A percentile compares a stretch with the other conserved stretches of the same genome.
phyloP scores from a whole-genome alignment of 2,329 filamentous ascomycete species.

The Penicillium capsulatum region DNA sequence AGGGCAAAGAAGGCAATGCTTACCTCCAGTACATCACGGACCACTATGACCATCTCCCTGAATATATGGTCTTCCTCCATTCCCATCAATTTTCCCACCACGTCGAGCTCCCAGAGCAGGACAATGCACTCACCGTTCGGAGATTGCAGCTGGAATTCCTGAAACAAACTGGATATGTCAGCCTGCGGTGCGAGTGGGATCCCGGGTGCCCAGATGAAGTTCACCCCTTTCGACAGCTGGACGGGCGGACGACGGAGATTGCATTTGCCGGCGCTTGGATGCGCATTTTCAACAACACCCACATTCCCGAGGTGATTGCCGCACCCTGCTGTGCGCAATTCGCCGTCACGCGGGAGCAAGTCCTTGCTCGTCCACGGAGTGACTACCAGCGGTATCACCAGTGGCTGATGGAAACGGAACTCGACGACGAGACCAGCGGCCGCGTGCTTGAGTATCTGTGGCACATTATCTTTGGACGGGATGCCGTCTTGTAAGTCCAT shows the following conservation, averaged over 20 bases:
- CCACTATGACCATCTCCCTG: slow-evolving; percentile 45
- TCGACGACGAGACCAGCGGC: slow-evolving; percentile 54
- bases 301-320: slow-evolving; percentile 49
- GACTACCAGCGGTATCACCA: slow-evolving; percentile 55
- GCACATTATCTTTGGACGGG: slow-evolving; percentile 53
- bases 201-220: slow-evolving; percentile 36
- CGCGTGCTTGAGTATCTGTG: slow-evolving; percentile 62
- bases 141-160: slow-evolving; percentile 49
- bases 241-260: slow-evolving; percentile 21
- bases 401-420: slow-evolving; percentile 55
- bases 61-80: slow-evolving; percentile 54
- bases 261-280: slow-evolving; percentile 29
- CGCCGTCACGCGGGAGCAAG: slow-evolving; percentile 52
- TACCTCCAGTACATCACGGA: slow-evolving; percentile 47
- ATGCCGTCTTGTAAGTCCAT: slow-evolving; percentile 37
- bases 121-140: slow-evolving; percentile 48
- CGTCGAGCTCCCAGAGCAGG: slow-evolving; percentile 53
- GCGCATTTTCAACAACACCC: slow-evolving; percentile 28
- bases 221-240: slow-evolving; percentile 24
- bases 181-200: slow-evolving; percentile 50
- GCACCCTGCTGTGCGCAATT: slow-evolving; percentile 64
- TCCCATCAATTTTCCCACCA: slow-evolving; percentile 50
- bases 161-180: slow-evolving; percentile 52
- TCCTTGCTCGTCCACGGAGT: slow-evolving; percentile 46
- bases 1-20: slow-evolving; percentile 42